Evolutionary conservation across 2,329 filamentous ascomycete species (phyloP).

Genomic region (Chalara sp.): DNA sequence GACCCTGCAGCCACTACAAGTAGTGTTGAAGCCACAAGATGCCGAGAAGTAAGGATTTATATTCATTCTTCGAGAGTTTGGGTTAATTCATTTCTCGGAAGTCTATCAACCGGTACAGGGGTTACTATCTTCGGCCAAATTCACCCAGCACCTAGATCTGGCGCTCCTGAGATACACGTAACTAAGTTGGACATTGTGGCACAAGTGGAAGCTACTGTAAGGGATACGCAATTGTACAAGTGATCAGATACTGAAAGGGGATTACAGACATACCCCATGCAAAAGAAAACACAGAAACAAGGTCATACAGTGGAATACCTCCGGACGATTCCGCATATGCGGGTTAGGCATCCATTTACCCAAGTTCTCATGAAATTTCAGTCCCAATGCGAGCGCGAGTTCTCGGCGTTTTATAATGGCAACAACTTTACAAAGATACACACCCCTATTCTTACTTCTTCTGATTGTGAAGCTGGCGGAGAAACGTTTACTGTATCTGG

Average conservation of each 20-base stretch:
- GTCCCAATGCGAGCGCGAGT: constrained; percentile 67
- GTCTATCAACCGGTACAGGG: constrained; percentile 74
- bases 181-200: constrained; percentile 64
- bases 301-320: constrained; percentile 77
- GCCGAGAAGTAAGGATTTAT: constrained; percentile 18
- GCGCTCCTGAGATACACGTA: constrained; percentile 77
- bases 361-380: constrained; percentile 74
- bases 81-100: constrained; percentile 31
- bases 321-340: constrained; percentile 80
- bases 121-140: constrained; percentile 33
- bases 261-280: constrained; percentile 76
- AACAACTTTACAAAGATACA: constrained; percentile 76
- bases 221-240: constrained; percentile 1
- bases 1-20: constrained; percentile 68
- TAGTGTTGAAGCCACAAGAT: constrained; percentile 22
- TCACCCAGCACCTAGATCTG: constrained; percentile 43
- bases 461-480: constrained; percentile 93
- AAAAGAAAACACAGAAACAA: constrained; percentile 76
- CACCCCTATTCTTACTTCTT: constrained; percentile 90
- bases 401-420: constrained; percentile 69
- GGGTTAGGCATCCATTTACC: constrained; percentile 74
- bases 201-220: constrained; percentile 63
- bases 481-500: constrained; percentile 72
- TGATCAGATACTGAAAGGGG: constrained; percentile 10
- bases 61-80: background rate